Percentiles rank a stretch among this genome's conserved stretches.
Evolutionary conservation across 805 yeast species (phyloP).

Genomic region (Suhomyces canberraensis): DNA sequence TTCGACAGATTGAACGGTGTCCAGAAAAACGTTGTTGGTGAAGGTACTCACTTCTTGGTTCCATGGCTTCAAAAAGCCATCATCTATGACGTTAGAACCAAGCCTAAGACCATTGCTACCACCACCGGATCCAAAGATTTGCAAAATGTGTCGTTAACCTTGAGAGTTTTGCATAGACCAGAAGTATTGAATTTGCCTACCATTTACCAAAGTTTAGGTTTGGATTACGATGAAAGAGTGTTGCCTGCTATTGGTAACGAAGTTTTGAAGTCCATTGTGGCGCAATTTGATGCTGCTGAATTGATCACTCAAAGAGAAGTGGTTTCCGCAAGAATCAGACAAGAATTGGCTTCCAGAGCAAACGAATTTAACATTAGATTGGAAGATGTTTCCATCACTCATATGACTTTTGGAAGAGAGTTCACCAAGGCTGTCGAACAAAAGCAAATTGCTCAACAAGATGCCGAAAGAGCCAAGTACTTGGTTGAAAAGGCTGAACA

Average conservation of each 20-base stretch:
- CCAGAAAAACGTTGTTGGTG: constrained; percentile 83
- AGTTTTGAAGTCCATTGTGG: constrained; percentile 83
- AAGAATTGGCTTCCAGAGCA: constrained; percentile 80
- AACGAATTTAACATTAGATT: constrained; percentile 83
- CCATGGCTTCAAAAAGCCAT: constrained; percentile 97
- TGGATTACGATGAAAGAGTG: constrained; percentile 93
- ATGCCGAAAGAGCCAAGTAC: constrained; percentile 94
- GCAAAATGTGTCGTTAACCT: constrained; percentile 90
- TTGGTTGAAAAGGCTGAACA: constrained; percentile 92
- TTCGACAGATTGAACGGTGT: constrained; percentile 92
- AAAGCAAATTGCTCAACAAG: constrained; percentile 99
- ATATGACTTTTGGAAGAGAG: constrained; percentile 94
- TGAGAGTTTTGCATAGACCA: constrained; percentile 92
- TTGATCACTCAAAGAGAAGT: constrained; percentile 95
- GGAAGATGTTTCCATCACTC: constrained; percentile 97
- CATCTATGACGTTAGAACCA: constrained; percentile 89
- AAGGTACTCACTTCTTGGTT: constrained; percentile 91
- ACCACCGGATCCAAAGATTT: constrained; percentile 96
- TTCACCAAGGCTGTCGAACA: constrained; percentile 98
- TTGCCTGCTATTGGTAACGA: constrained; percentile 92
- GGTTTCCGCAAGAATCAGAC: constrained; percentile 84
- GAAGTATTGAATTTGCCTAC: constrained; percentile 77
- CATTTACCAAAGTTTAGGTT: constrained; percentile 87
- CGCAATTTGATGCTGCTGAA: constrained; percentile 95
- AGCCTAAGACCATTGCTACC: constrained; percentile 88